Evolutionary conservation across 2,329 filamentous ascomycete species (phyloP), one percentile per base, ranked within the genome.

Genomic region (Sarocladium oryzae): DNA sequence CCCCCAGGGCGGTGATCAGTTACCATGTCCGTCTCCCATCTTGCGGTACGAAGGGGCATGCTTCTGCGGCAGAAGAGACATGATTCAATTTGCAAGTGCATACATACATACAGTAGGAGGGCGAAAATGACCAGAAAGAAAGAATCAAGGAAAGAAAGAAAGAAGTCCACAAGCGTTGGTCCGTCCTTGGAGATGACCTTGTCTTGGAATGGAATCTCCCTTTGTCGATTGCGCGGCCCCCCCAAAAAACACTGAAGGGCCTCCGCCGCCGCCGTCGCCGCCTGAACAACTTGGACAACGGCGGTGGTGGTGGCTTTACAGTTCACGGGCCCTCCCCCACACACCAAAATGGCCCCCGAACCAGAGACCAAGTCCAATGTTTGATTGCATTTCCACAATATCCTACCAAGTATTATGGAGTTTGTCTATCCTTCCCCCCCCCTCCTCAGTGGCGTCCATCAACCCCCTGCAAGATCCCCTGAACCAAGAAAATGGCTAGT

Each of bases 301-400:
- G n/a, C n/a, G n/a, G n/a, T n/a, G n/a, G n/a, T n/a, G n/a, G n/a
- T n/a, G n/a, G n/a, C n/a, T n/a, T n/a, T n/a, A n/a, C n/a, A n/a
- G n/a, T n/a, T n/a, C n/a, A n/a, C n/a, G n/a, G n/a, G n/a, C n/a
- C n/a, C 18, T 43, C 40, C 40, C 40, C 7, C 40, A 43, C 40
- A 43, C 40, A 28, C 40, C 40, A 43, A 15, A 43, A 26, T n/a
- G 13, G 40, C 6, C 21, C 11, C 43, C 21, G 4, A 8, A 32
- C 26, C 15, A 48, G n/a, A 48, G n/a, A 45, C 21, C 40, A 48
- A 32, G 43, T 33, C 18, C 26, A 7, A 7, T 48, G 36, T 51
- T 41, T 51, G 37, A 43, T 51, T 51, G 37, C 49, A 51, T 33
- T 40, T 45, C 49, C 49, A 51, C 49, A 30, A 51, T 41, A n/a